Percentiles rank a stretch among this genome's conserved stretches.
Evolutionary conservation across 2,329 filamentous ascomycete species (phyloP).

Genomic region (Aspergillus sergii): DNA sequence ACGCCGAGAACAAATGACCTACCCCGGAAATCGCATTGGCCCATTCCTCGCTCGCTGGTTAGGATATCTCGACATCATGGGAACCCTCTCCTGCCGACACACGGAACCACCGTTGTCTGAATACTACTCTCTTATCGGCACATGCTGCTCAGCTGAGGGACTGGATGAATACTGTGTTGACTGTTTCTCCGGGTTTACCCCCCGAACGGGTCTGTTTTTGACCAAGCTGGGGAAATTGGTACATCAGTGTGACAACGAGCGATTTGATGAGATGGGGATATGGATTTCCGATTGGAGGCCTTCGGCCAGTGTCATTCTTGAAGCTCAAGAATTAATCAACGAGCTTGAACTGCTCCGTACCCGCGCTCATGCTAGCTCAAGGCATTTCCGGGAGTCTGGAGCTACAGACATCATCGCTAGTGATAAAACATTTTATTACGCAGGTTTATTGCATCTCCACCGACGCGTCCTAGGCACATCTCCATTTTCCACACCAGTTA

Average conservation of each 20-base stretch:
- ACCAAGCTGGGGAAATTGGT: constrained; percentile 73
- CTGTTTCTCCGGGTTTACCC: constrained; percentile 79
- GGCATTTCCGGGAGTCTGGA: constrained; percentile 44
- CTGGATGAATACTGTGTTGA: constrained; percentile 72
- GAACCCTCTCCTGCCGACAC: constrained; percentile 66
- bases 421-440: constrained; percentile 79
- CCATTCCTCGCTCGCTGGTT: constrained; percentile 83
- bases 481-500: constrained; percentile 61
- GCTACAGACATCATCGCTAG: constrained; percentile 61
- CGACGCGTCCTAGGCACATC: constrained; percentile 70
- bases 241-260: constrained; percentile 66
- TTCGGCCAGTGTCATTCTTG: constrained; percentile 53
- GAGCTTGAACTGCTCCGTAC: constrained; percentile 62
- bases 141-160: constrained; percentile 56
- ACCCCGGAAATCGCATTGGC: constrained; percentile 59
- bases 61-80: constrained; percentile 79
- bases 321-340: constrained; percentile 62
- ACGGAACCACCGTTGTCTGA: constrained; percentile 56
- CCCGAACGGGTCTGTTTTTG: constrained; percentile 69
- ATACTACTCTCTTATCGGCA: constrained; percentile 47
- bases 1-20: constrained; percentile 61
- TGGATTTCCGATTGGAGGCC: constrained; percentile 62
- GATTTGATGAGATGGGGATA: constrained; percentile 59
- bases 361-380: constrained; percentile 40
- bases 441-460: constrained; percentile 74